phyloP scores from a whole-genome alignment of 305 asterid species.

The Fraxinus nigra region DNA sequence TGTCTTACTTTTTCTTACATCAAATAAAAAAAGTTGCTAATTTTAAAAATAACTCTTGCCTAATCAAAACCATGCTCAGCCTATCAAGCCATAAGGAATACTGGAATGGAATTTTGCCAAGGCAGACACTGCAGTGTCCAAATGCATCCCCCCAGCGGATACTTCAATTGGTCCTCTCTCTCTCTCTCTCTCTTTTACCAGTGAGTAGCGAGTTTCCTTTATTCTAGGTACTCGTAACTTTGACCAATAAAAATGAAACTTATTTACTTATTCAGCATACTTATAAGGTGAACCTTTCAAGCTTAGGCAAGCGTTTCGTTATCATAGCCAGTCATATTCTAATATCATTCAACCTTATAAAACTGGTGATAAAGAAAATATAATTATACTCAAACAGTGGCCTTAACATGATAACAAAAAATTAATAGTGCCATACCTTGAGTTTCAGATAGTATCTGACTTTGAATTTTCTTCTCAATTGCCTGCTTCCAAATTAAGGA shows the following conservation, averaged over 20 bases:
- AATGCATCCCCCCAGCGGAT: not conserved
- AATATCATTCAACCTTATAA: not conserved
- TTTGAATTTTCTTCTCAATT: conserved; percentile 41
- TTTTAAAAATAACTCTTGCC: not conserved
- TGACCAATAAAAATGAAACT: not conserved
- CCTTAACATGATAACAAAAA: conserved; percentile 13
- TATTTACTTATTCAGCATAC: not conserved
- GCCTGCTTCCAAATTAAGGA: conserved; percentile 66
- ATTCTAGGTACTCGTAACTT: not conserved
- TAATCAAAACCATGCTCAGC: not conserved
- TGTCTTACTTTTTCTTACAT: not conserved
- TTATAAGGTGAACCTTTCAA: not conserved
- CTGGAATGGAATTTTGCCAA: not conserved
- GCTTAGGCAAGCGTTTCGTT: not conserved
- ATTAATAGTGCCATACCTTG: conserved; percentile 47
- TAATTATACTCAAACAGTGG: not conserved
- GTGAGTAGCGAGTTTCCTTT: not conserved
- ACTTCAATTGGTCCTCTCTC: not conserved
- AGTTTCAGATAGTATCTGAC: conserved; percentile 46
- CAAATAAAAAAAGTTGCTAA: not conserved
- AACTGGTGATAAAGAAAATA: conserved; percentile 1
- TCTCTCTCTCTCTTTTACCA: not conserved
- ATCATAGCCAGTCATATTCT: conserved; percentile 3
- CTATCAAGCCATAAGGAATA: not conserved
- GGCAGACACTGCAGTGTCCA: not conserved